These are phyloP conservation scores for Limtongia smithiae DNA, from an alignment of 805 yeast genomes.

Conservation along the genomic window DNA sequence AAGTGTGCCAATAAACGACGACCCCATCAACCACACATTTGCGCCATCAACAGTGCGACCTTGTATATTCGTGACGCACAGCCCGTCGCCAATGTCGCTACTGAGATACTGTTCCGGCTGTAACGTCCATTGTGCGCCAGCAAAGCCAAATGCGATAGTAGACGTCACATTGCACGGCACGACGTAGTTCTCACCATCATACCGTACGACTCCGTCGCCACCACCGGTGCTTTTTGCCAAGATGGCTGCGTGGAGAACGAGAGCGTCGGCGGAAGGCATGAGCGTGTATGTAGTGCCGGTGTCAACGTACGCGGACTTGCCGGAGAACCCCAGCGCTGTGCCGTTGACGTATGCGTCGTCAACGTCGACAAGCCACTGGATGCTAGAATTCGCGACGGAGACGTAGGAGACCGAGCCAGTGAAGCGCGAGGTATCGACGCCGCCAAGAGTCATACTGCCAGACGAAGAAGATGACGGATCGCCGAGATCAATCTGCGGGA, in stretches of 20 bases:
- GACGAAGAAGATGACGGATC: slow-evolving; percentile 33
- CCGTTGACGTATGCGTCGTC: slow-evolving; percentile 41
- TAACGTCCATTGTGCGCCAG: slow-evolving; percentile 46
- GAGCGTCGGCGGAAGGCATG: slow-evolving; percentile 54
- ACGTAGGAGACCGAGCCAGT: slow-evolving; percentile 44
- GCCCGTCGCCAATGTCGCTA: slow-evolving; percentile 46
- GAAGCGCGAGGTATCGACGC: slow-evolving; percentile 40
- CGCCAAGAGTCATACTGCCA: slow-evolving; percentile 48
- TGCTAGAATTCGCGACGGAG: slow-evolving; percentile 35
- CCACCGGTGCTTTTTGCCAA: slow-evolving; percentile 23
- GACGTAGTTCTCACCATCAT: slow-evolving; percentile 64
- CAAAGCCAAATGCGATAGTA: slow-evolving; percentile 44
- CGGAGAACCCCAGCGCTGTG: slow-evolving; percentile 23
- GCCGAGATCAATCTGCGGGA: slow-evolving; percentile 43
- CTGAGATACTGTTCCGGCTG: slow-evolving; percentile 49
- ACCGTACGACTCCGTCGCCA: slow-evolving; percentile 37
- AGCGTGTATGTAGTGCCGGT: slow-evolving; percentile 65
- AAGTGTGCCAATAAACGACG: slow-evolving; percentile 53
- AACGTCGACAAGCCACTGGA: slow-evolving; percentile 51
- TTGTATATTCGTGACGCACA: slow-evolving; percentile 63
- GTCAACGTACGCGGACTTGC: slow-evolving; percentile 48
- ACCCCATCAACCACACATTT: slow-evolving; percentile 60
- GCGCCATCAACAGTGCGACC: slow-evolving; percentile 45
- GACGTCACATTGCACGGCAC: slow-evolving; percentile 52
- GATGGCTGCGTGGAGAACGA: slow-evolving; percentile 52